Conservation (phyloP, 805 yeast genomes). For the Starmera amethionina region DNA sequence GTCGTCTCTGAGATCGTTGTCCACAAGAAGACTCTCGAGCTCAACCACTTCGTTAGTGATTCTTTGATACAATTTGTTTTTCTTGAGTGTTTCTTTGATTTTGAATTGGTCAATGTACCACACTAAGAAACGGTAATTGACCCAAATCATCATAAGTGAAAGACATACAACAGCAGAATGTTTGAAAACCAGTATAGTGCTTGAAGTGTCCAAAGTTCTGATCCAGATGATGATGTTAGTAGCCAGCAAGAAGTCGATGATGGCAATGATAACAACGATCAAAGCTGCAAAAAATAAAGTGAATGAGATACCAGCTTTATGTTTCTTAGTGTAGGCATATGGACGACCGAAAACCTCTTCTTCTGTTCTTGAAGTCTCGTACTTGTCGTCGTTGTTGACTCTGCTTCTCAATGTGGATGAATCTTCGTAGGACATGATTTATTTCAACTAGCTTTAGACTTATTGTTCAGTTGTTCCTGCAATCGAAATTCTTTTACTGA, state of each 20-base stretch:
- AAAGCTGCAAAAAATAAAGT: constrained; percentile 18
- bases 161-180: constrained; percentile 10
- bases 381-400: constrained; percentile 1
- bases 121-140: constrained; percentile 9
- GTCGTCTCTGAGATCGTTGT: too few relatives aligned
- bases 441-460: too few relatives aligned
- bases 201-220: constrained; percentile 21
- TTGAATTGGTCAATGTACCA: constrained; percentile 14
- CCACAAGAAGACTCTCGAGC: constrained; percentile 8
- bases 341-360: constrained; percentile 18
- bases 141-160: constrained; percentile 11
- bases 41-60: constrained; percentile 14
- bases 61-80: constrained; percentile 13
- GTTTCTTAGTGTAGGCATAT: constrained; percentile 11
- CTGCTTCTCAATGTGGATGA: too few relatives aligned
- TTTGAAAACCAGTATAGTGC: constrained; percentile 7
- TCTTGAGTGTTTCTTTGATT: constrained; percentile 8
- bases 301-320: constrained; percentile 11
- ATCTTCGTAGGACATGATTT: too few relatives aligned
- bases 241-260: constrained; percentile 22
- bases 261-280: constrained; percentile 17
- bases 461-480: too few relatives aligned
- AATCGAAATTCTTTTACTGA: too few relatives aligned
- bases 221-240: constrained; percentile 24
- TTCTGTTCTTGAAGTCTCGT: constrained; percentile 3